Evolutionary conservation across 179 eudicot species (phyloP), one percentile per base, ranked within the genome.

Genomic region (Sideroxylon spinosum): DNA sequence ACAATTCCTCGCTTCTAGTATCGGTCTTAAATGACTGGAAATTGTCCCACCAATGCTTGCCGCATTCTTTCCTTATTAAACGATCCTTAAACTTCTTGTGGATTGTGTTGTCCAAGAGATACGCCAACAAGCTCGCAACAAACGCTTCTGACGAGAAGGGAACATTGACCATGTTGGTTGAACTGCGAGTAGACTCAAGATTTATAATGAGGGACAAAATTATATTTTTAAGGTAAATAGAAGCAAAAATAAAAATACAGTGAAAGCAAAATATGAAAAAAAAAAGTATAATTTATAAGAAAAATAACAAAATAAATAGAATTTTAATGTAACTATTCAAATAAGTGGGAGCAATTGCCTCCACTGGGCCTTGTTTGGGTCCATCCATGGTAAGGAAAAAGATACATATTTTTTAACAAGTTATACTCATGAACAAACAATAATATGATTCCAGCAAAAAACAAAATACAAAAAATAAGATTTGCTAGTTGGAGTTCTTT

Each of bases 21-120:
- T 91, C 95, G 0, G 86, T 83, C 80, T 89, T 85, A 79, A 71
- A 89, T 6, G 89, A 83, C 53, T 81, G 74, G 84, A 92, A 92
- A 73, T 89, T 90, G 82, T 89, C 97, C 97, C 94, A 92, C 94
- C 94, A 92, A 55, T 88, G 94, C 74, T 87, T 87, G 20, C 97
- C 97, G 73, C 94, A 76, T 79, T 92, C 97, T 75, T 86, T 87
- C 68, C 92, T 86, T 22, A 85, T 74, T 0, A 82, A 20, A 22
- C 78, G 50, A 17, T 89, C 92, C 66, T 81, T n/a, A n/a, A n/a
- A n/a, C n/a, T n/a, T 88, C 53, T 86, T 78, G 78, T 87, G 89
- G 11, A 92, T 70, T 0, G 97, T 92, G 79, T 89, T 90, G 87
- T 92, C 97, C 28, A 92, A 80, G 84, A 92, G 90, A 69, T 85